Evolutionary conservation across 495 filamentous ascomycete genomes (phyloP).

Genomic region (Penicillium pancosmium): DNA sequence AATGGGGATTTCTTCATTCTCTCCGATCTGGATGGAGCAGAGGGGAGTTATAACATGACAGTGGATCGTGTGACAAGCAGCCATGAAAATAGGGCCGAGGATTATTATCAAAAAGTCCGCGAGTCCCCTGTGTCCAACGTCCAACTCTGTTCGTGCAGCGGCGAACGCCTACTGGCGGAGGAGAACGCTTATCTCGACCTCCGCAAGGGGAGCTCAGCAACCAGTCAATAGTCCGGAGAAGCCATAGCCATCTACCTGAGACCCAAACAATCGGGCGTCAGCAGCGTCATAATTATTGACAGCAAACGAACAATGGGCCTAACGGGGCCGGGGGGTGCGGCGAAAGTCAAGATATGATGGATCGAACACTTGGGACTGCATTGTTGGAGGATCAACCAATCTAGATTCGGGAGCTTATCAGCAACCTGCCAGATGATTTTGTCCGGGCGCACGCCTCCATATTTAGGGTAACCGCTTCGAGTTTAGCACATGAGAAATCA

Average conservation of each 20-base stretch:
- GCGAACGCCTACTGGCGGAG: constrained; percentile 22
- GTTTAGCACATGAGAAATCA: neutral
- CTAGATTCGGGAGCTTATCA: constrained; percentile 20
- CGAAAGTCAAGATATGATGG: constrained; percentile 17
- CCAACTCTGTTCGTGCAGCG: neutral
- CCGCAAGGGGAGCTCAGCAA: constrained; percentile 28
- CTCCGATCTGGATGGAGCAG: neutral
- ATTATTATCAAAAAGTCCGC: constrained; percentile 6
- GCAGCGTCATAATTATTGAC: constrained; percentile 1
- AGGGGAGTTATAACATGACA: neutral
- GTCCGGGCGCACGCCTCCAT: neutral
- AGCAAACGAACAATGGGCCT: neutral
- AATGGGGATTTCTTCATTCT: neutral
- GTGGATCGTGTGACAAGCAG: neutral
- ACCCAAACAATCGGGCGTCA: neutral
- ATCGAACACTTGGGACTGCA: constrained; percentile 10
- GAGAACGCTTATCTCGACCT: constrained; percentile 37
- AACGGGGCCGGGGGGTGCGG: constrained; percentile 5
- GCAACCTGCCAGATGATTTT: neutral
- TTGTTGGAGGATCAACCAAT: constrained; percentile 19
- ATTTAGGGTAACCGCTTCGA: neutral
- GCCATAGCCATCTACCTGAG: neutral
- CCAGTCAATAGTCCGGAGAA: constrained; percentile 20
- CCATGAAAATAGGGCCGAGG: neutral
- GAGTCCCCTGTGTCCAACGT: neutral